Percentiles rank a stretch among this genome's conserved stretches.
Evolutionary conservation across 1,284 basidiomycete genomes (phyloP).

Genomic region (Fomitopsis palustris): DNA sequence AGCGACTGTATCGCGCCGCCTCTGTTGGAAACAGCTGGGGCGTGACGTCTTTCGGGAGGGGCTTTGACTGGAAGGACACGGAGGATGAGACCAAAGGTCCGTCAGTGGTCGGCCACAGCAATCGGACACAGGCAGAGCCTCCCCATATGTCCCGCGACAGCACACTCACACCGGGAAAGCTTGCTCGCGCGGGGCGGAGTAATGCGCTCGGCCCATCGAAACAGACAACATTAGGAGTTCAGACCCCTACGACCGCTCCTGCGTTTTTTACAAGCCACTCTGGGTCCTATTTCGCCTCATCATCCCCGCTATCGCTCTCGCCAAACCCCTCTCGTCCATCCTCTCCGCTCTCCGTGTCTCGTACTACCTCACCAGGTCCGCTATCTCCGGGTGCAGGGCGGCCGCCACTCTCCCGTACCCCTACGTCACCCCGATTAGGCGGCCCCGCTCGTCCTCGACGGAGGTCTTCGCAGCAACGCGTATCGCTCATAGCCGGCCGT

Average conservation of each 20-base stretch:
- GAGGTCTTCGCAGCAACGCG: constrained; percentile 76
- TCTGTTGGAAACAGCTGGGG: constrained; percentile 76
- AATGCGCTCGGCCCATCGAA: constrained; percentile 1
- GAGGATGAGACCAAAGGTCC: constrained; percentile 24
- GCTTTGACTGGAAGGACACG: constrained; percentile 68
- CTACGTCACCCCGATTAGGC: constrained; percentile 33
- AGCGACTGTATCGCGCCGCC: constrained; percentile 54
- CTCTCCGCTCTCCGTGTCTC: constrained; percentile 28
- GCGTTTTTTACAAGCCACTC: constrained; percentile 16
- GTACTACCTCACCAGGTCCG: constrained; percentile 19
- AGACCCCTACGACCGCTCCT: constrained; percentile 3
- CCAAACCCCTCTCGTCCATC: constrained; percentile 31
- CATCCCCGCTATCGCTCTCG: constrained; percentile 29
- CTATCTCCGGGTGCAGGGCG: constrained; percentile 12
- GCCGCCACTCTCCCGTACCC: constrained; percentile 33
- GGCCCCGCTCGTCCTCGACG: constrained; percentile 55
- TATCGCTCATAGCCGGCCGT: constrained; percentile 77
- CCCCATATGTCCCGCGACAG: constrained; percentile 9
- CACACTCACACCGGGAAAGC: neutral
- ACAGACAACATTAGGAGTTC: neutral
- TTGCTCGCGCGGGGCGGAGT: neutral
- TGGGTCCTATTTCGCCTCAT: constrained; percentile 15
- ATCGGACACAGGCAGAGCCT: constrained; percentile 15
- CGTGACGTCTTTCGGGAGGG: constrained; percentile 76
- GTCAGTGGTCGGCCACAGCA: neutral